Conservation (phyloP, 2,329 filamentous ascomycete genomes). For the Aspergillus sp. region DNA sequence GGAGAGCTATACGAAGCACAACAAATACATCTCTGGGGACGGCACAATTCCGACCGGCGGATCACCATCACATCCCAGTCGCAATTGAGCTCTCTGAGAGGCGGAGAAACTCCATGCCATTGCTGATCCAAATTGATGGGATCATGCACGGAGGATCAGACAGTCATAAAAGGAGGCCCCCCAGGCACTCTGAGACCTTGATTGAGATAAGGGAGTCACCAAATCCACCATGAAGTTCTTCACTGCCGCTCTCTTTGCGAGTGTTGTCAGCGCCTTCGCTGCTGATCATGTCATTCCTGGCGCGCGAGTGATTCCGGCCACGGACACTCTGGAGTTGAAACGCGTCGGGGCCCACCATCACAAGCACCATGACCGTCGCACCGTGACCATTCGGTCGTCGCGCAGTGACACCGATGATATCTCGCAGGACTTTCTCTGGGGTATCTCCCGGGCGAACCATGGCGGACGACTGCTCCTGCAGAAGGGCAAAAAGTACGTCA, state of each 20-base stretch:
- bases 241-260: constrained; percentile 18
- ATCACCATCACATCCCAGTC: neutral
- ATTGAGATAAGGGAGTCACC: neutral
- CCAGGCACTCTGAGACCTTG: neutral
- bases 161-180: neutral
- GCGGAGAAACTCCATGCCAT: constrained; percentile 21
- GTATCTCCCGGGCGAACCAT: constrained; percentile 56
- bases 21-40: neutral
- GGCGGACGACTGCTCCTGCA: constrained; percentile 58
- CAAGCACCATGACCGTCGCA: constrained; percentile 38
- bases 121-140: neutral
- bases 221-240: constrained; percentile 25
- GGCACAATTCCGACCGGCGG: neutral
- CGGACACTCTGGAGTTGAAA: constrained; percentile 17
- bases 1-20: constrained; percentile 11
- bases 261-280: constrained; percentile 17
- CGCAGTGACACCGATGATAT: constrained; percentile 56
- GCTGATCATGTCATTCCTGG: constrained; percentile 22
- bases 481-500: constrained; percentile 55
- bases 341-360: constrained; percentile 23
- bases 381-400: constrained; percentile 54
- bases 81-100: constrained; percentile 18
- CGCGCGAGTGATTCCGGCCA: constrained; percentile 23
- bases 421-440: constrained; percentile 55
- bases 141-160: neutral